Percentiles rank a stretch among this genome's conserved stretches.
phyloP scores from a whole-genome alignment of 768 basidiomycete species.

The Clitopilus passeckerianus region DNA sequence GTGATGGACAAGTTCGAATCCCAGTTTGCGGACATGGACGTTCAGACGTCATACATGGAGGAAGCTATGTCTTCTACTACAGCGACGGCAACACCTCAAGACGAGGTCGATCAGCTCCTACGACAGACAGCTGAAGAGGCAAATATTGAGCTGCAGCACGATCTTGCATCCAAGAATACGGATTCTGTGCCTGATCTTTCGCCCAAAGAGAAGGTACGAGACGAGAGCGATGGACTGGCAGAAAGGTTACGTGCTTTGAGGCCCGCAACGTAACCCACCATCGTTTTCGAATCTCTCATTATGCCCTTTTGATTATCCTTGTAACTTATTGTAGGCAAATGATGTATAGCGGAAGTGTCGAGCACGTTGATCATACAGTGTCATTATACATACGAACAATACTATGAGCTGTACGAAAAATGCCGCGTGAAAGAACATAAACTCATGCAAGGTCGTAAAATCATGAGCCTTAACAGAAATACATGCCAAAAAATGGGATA shows the following conservation, averaged over 20 bases:
- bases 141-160: slow-evolving; percentile 91
- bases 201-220: slow-evolving; percentile 49
- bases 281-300: background rate
- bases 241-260: slow-evolving; percentile 86
- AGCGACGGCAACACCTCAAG: slow-evolving; percentile 90
- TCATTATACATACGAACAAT: too few species aligned
- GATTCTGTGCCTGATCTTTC: slow-evolving; percentile 53
- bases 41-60: slow-evolving; percentile 98
- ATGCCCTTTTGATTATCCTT: background rate
- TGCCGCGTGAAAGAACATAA: too few species aligned
- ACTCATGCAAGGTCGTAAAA: background rate
- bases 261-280: slow-evolving; percentile 52
- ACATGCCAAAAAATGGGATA: background rate
- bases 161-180: slow-evolving; percentile 65
- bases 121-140: slow-evolving; percentile 96
- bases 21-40: slow-evolving; percentile 95
- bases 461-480: background rate
- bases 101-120: slow-evolving; percentile 91
- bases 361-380: too few species aligned
- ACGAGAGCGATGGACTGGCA: slow-evolving; percentile 80
- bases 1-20: slow-evolving; percentile 99
- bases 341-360: background rate
- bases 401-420: too few species aligned
- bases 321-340: slow-evolving; percentile 4
- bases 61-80: slow-evolving; percentile 93